These are phyloP conservation scores for Aspergillus fijiensis DNA, from an alignment of 2,329 filamentous ascomycete species.

Conservation along the genomic window DNA sequence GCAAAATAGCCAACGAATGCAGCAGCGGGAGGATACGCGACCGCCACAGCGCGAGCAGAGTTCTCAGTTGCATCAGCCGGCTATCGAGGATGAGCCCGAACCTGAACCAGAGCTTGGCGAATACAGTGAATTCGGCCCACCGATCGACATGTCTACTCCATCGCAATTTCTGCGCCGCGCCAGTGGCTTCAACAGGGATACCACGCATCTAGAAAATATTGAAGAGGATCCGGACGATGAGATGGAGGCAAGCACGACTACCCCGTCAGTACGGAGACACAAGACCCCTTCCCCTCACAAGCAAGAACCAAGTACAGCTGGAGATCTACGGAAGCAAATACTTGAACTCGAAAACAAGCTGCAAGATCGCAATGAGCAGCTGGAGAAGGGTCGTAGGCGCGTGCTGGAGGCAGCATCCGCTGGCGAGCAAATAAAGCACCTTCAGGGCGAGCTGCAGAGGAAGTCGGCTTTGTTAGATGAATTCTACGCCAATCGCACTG, in stretches of 20 bases:
- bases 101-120: slow-evolving; percentile 30
- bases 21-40: slow-evolving; percentile 7
- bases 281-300: slow-evolving; percentile 21
- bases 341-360: slow-evolving; percentile 32
- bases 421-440: slow-evolving; percentile 38
- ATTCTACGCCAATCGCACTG: slow-evolving; percentile 22
- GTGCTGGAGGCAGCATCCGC: slow-evolving; percentile 38
- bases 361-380: slow-evolving; percentile 35
- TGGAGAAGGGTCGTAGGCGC: slow-evolving; percentile 32
- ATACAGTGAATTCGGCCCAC: slow-evolving; percentile 44
- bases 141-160: slow-evolving; percentile 46
- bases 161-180: slow-evolving; percentile 39
- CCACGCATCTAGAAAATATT: slow-evolving; percentile 38
- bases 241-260: slow-evolving; percentile 16
- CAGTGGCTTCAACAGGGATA: slow-evolving; percentile 28
- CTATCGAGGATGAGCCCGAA: slow-evolving; percentile 29
- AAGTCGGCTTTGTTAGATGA: slow-evolving; percentile 32
- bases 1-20: neutral
- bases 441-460: slow-evolving; percentile 39
- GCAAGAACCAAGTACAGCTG: slow-evolving; percentile 19
- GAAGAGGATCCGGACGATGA: slow-evolving; percentile 36
- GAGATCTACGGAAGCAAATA: slow-evolving; percentile 33
- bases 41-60: slow-evolving; percentile 18
- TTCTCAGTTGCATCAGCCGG: slow-evolving; percentile 26
- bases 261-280: slow-evolving; percentile 29